Evolutionary conservation across 1,284 basidiomycete genomes (phyloP).

Genomic region (Sporisorium graminicola): DNA sequence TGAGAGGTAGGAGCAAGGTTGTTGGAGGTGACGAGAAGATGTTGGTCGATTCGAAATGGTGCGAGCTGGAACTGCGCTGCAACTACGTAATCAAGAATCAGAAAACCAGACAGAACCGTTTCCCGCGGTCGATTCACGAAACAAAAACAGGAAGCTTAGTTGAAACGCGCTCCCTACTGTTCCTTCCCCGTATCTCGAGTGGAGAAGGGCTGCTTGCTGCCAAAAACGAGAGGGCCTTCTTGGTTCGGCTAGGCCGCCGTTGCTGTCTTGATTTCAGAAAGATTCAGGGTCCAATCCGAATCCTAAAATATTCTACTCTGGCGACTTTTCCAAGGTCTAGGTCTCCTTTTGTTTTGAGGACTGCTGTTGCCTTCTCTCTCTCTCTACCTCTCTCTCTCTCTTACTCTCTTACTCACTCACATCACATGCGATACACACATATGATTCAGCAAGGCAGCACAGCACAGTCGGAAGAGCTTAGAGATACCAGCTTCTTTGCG

Average conservation of each 20-base stretch:
- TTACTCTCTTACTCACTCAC: neutral
- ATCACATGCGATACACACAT: neutral
- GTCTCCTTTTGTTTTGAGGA: too few species aligned
- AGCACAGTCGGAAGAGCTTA: neutral
- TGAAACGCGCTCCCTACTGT: neutral
- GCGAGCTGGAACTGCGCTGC: slow-evolving; percentile 1
- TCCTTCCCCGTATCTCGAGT: neutral
- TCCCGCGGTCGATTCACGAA: slow-evolving; percentile 5
- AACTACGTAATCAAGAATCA: slow-evolving; percentile 8
- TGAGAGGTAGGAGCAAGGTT: neutral
- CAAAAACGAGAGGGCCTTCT: neutral
- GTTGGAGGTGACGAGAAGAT: neutral
- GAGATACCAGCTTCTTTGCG: neutral
- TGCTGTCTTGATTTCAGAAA: neutral
- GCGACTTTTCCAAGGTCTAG: neutral
- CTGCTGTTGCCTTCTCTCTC: neutral
- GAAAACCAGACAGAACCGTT: neutral
- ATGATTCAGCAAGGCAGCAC: neutral
- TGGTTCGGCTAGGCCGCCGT: neutral
- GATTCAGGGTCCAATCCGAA: neutral
- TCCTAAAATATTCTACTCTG: neutral
- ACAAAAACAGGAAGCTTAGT: neutral
- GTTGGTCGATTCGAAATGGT: neutral
- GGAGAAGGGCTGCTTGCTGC: neutral
- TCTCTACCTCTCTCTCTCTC: neutral